Conservation (phyloP, 108 stramenopile genomes). For the Bacterosira constricta region DNA sequence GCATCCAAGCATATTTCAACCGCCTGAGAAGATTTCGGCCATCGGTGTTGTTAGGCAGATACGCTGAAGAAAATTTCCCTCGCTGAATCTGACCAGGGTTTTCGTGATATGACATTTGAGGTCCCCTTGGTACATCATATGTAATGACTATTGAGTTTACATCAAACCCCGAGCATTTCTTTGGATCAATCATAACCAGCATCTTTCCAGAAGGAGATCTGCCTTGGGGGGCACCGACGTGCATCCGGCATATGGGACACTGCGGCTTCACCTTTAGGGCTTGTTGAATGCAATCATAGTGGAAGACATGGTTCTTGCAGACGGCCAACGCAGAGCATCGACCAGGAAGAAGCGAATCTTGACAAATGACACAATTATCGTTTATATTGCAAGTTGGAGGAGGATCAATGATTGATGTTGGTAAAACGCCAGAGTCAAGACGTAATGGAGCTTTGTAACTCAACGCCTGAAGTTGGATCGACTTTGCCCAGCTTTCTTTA, state of each 20-base stretch:
- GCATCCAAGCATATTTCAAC: conserved; percentile 41
- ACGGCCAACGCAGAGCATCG: not conserved
- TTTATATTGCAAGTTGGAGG: conserved; percentile 1
- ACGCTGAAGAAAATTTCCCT: conserved; percentile 11
- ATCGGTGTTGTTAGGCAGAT: conserved; percentile 39
- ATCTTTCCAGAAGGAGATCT: conserved; percentile 54
- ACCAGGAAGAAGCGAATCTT: not conserved
- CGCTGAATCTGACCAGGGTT: conserved; percentile 35
- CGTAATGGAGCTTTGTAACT: not conserved
- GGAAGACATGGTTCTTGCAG: conserved; percentile 35
- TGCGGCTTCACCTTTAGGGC: not conserved
- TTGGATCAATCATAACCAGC: conserved; percentile 1
- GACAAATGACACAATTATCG: conserved; percentile 7
- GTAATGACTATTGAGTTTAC: conserved; percentile 1
- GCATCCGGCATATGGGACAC: conserved; percentile 26
- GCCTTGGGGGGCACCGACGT: conserved; percentile 32
- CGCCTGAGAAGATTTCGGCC: conserved; percentile 29
- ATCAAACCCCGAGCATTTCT: conserved; percentile 5
- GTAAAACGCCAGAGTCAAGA: not conserved
- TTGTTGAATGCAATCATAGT: conserved; percentile 40
- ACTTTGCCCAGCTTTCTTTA: too few species aligned
- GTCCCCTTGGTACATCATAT: conserved; percentile 45
- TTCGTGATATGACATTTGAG: conserved; percentile 47
- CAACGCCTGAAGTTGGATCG: not conserved
- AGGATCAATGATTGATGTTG: not conserved